Evolutionary conservation across 2,329 filamentous ascomycete species (phyloP).

Genomic region (Colletotrichum viniferum): DNA sequence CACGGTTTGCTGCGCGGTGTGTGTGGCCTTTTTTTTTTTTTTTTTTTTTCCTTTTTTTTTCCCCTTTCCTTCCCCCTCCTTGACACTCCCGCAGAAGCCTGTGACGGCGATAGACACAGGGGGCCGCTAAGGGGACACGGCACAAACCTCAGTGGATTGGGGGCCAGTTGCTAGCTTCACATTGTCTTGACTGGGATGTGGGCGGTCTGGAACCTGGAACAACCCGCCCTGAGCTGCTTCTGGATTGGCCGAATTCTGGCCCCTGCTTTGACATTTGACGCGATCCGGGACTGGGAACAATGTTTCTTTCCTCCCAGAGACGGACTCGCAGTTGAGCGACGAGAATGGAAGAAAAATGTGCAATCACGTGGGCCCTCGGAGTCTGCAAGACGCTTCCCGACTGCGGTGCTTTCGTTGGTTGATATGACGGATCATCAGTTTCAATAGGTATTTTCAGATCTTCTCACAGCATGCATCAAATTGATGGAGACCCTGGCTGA

Average conservation of each 20-base stretch:
- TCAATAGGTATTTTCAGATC: neutral
- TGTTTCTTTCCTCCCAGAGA: neutral
- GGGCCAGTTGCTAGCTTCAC: neutral
- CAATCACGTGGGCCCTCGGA: neutral
- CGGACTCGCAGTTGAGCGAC: neutral
- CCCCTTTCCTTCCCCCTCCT: neutral
- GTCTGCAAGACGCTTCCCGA: neutral
- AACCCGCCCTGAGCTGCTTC: neutral
- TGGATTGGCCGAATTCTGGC: neutral
- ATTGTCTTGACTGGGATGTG: constrained; percentile 4
- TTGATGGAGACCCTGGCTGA: constrained; percentile 1
- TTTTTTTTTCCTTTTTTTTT: too few species aligned
- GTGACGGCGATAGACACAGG: neutral
- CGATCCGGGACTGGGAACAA: neutral
- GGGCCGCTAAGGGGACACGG: neutral
- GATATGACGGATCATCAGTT: neutral
- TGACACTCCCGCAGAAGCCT: neutral
- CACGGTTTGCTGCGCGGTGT: neutral
- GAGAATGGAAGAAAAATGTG: neutral
- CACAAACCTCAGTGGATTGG: neutral
- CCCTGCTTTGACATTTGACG: constrained; percentile 5
- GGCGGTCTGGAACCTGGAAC: constrained; percentile 16
- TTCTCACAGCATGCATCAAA: neutral
- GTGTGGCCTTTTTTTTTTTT: neutral
- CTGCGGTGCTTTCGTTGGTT: neutral